Conservation (phyloP, 768 basidiomycete species). For the Serendipita vermifera region DNA sequence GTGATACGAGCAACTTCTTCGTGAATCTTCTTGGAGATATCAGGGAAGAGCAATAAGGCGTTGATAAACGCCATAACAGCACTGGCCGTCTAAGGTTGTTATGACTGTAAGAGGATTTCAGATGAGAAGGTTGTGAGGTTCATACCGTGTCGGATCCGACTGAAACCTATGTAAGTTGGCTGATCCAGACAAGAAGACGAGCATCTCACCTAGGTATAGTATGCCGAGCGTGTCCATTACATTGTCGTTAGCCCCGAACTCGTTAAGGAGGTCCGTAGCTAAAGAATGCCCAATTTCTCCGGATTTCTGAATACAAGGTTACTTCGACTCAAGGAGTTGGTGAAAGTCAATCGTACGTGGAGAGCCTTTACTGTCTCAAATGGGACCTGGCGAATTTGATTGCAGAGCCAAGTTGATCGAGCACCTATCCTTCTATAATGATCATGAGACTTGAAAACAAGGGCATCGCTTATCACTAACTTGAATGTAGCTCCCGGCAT, state of each 20-base stretch:
- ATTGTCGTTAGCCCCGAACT: background rate
- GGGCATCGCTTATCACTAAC: too few relatives aligned
- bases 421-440: too few relatives aligned
- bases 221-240: background rate
- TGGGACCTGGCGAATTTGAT: too few relatives aligned
- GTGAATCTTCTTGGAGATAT: background rate
- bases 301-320: too few relatives aligned
- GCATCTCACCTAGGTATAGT: background rate
- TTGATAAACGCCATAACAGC: background rate
- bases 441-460: too few relatives aligned
- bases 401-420: too few relatives aligned
- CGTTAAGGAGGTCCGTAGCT: background rate
- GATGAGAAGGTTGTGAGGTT: too few relatives aligned
- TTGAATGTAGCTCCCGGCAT: too few relatives aligned
- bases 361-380: too few relatives aligned
- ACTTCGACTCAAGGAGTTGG: too few relatives aligned
- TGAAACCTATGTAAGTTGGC: background rate
- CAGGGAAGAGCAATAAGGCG: background rate
- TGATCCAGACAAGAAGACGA: background rate
- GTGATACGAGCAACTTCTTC: background rate
- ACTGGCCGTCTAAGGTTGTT: background rate
- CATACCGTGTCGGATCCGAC: background rate
- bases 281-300: background rate
- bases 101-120: too few relatives aligned
- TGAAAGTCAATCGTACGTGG: too few relatives aligned